Base-by-base conservation (phyloP, 306 rosid genomes). In the Cucurbita moschata region DNA sequence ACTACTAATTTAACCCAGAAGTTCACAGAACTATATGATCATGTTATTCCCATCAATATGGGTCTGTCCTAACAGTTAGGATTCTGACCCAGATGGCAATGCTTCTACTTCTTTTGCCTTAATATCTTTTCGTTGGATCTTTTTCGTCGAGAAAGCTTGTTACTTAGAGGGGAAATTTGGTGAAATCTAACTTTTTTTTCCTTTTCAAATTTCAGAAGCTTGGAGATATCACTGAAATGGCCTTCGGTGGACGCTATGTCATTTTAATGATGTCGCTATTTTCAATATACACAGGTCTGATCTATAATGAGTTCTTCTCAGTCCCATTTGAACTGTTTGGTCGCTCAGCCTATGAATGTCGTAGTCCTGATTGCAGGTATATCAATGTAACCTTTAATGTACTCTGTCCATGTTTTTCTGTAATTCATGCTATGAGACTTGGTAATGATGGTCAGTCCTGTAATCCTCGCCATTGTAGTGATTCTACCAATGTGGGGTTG, bases 231-330 rank as follows among this genome's bases (percentile, higher is more conserved):
- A 83, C 86, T 66, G 97, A 86, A 64, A 93, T 93, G 98, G 86
- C 96, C 79, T 93, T 93, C 80, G 98, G 97, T 66, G 98, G 98
- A 69, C 98, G 98, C 72, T 93, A 93, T 82, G 89, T 91, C 79
- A 87, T 93, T 80, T 54, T 93, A 79, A 19, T 93, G 90, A 93
- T 93, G 98, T 65, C 98, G 19, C 74, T 93, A 76, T 93, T 93
- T 86, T 93, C 98, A 59, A 90, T 93, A 86, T 93, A 87, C 87
- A 93, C 98, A 37, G 98, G 98, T 75, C 56, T 93, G 60, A 89
- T 93, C 82, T 93, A 93, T 82, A 93, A 93, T 78, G 98, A 93
- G 82, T 94, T 94, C 86, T 94, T 90, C 86, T 94, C 97, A 54
- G 81, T 90, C 77, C 97, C 97, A 56, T 94, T 87, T 80, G 88